Evolutionary conservation across 1,139 yeast species (phyloP).

Genomic region (Debaryomyces psychrophilus): DNA sequence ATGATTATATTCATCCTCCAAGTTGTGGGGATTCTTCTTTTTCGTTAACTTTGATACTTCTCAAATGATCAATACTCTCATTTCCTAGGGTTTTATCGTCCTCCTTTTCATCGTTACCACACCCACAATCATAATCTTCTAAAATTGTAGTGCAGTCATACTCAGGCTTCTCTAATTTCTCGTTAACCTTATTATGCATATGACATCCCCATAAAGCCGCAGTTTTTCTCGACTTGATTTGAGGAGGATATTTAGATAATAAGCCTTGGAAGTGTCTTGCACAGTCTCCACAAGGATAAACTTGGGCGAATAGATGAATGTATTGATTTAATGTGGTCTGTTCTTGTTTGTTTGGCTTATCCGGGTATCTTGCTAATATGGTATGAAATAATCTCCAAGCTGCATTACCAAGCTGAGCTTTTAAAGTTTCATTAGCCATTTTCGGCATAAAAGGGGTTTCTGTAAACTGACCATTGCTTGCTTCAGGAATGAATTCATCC

Average conservation of each 20-base stretch:
- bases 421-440: slow-evolving; percentile 65
- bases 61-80: slow-evolving; percentile 43
- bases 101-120: slow-evolving; percentile 72
- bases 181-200: slow-evolving; percentile 86
- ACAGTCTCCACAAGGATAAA: slow-evolving; percentile 93
- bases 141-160: slow-evolving; percentile 85
- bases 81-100: slow-evolving; percentile 41
- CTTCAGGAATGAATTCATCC: background rate
- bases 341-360: slow-evolving; percentile 67
- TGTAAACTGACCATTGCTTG: slow-evolving; percentile 25
- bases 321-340: slow-evolving; percentile 59
- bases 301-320: slow-evolving; percentile 67
- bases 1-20: slow-evolving; percentile 33
- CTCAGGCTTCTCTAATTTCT: slow-evolving; percentile 63
- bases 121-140: slow-evolving; percentile 95
- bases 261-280: slow-evolving; percentile 85
- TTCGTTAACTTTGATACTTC: slow-evolving; percentile 47
- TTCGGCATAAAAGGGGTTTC: slow-evolving; percentile 80
- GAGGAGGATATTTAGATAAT: slow-evolving; percentile 79
- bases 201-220: slow-evolving; percentile 98
- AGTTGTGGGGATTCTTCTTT: slow-evolving; percentile 38
- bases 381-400: slow-evolving; percentile 91
- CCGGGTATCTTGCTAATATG: slow-evolving; percentile 88
- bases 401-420: slow-evolving; percentile 81
- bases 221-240: slow-evolving; percentile 69